Base-by-base conservation (phyloP, 768 basidiomycete species). In the Russula abietina region DNA sequence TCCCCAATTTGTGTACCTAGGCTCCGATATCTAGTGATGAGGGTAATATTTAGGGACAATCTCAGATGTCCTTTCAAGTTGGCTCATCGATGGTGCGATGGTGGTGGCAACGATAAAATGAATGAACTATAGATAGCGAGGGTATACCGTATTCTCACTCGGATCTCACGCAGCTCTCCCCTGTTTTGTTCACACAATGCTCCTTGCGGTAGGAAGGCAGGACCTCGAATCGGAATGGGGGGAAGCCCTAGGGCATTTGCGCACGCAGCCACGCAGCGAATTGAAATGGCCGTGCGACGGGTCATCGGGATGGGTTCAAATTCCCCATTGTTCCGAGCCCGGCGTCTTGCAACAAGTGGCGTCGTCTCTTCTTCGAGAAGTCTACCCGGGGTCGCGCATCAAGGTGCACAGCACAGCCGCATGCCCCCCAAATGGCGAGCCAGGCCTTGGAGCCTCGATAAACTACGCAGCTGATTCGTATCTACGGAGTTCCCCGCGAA, bases 81-180 rank as follows among this genome's bases (percentile, higher is more conserved):
- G 26, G 48, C 54, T 38, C 38, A 64, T 64, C 62, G 62, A 64
- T 64, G 24, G 51, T 49, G 50, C 62, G 62, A 64, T 64, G 24
- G 51, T 49, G 50, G 51, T 55, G 52, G 46, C 52, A 22, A 43
- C 41, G 56, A 49, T 28, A 39, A 24, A 33, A 43, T 19, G 53
- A 33, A 43, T 19, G 53, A 55, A 32, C 54, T 19, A 57, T 32
- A 60, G 63, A 60, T 64, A 56, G 24, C 32, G 36, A 24, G 56
- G 33, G 45, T 16, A n/a, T 17, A 41, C 39, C 1, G 7, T 19
- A 12, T 30, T 39, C 62, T 41, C 57, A 46, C 11, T 50, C 53
- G 57, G 62, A 55, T 64, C 57, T 64, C 43, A 32, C 56, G 45
- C 30, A 49, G 59, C 39, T 24, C 1, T 46, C 51, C 30, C 50